These are phyloP conservation scores for Leccinellum rugosiceps DNA, from an alignment of 768 basidiomycete species.

Conservation along the genomic window DNA sequence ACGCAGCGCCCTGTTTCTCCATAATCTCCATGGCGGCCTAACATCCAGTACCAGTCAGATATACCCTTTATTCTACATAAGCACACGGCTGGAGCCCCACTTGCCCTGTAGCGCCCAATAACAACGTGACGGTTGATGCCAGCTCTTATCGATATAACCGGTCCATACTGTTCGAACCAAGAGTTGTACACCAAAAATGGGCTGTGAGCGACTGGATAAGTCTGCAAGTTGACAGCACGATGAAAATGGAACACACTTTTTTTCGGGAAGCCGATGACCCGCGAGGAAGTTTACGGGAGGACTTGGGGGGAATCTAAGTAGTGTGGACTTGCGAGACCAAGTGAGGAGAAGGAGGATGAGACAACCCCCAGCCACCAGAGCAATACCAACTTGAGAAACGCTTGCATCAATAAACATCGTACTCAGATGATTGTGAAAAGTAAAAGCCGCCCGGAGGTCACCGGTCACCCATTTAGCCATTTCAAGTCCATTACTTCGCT, in stretches of 20 bases:
- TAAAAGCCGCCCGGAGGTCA: no score
- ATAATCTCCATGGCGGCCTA: slow-evolving; percentile 56
- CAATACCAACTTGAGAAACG: neutral
- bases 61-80: no score
- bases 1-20: slow-evolving; percentile 51
- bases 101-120: slow-evolving; percentile 16
- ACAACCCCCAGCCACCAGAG: neutral
- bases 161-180: slow-evolving; percentile 56
- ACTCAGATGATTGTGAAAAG: no score
- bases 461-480: no score
- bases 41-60: slow-evolving; percentile 6
- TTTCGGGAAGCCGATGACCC: neutral
- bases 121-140: slow-evolving; percentile 28
- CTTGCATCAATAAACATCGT: neutral
- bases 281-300: neutral
- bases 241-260: slow-evolving; percentile 3
- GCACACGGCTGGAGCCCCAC: neutral
- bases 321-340: neutral
- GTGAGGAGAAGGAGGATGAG: neutral
- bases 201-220: neutral
- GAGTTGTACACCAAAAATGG: slow-evolving; percentile 13
- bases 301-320: slow-evolving; percentile 9
- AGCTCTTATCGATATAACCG: slow-evolving; percentile 48
- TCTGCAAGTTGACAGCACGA: no score
- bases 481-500: no score